These are phyloP conservation scores for Urochloa ruziziensis DNA, from an alignment of 176 grass and related monocot genomes.

Conservation along the genomic window DNA sequence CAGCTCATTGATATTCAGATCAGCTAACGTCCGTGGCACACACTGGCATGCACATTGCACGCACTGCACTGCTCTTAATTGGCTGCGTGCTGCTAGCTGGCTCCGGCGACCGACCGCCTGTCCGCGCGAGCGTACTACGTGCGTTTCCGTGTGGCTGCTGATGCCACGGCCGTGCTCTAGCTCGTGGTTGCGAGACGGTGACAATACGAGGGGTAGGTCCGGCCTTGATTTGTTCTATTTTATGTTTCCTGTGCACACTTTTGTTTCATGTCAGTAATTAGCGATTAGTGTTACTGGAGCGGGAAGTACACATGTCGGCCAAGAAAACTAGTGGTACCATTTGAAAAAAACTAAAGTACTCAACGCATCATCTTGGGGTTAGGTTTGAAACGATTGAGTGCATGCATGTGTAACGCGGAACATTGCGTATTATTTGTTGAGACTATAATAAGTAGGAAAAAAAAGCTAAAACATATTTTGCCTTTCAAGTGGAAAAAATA, in stretches of 20 bases:
- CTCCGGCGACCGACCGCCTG: neutral
- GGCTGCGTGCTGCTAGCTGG: neutral
- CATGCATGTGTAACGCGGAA: neutral
- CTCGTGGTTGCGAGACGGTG: neutral
- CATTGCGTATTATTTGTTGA: too few relatives aligned
- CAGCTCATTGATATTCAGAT: neutral
- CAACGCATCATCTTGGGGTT: neutral
- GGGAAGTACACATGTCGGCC: neutral
- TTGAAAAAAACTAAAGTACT: neutral
- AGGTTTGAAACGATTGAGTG: neutral
- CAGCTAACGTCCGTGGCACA: neutral
- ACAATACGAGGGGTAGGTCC: constrained; percentile 25
- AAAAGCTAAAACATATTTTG: too few relatives aligned
- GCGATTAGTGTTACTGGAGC: neutral
- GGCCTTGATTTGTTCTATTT: neutral
- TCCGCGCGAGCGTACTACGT: neutral
- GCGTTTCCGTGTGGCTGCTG: constrained; percentile 20
- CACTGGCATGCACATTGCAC: too few relatives aligned
- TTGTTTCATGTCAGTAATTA: neutral
- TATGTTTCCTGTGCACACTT: neutral
- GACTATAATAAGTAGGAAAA: too few relatives aligned
- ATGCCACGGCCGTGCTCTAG: neutral
- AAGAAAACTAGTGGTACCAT: neutral
- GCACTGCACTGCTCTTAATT: neutral
- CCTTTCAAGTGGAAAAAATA: too few relatives aligned